Evolutionary conservation across 202 grass and related monocot species (phyloP).

Genomic region (Musa balbisiana): DNA sequence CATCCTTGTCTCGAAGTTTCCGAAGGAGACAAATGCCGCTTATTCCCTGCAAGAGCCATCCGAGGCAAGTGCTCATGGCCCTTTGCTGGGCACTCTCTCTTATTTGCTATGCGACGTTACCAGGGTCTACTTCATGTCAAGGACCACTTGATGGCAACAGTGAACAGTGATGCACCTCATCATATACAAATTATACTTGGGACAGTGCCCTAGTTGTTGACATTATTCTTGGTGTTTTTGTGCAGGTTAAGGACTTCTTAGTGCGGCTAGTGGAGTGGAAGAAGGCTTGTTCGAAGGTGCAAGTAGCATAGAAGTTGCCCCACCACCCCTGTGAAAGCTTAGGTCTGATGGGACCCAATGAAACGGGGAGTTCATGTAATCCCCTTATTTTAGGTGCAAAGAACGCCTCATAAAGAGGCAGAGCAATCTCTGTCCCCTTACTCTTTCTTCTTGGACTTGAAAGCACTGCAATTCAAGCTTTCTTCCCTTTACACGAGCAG

Average conservation of each 20-base stretch:
- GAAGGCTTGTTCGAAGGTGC: conserved; percentile 42
- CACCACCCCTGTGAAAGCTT: neutral
- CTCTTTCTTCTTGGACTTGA: conserved; percentile 17
- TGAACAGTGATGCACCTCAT: conserved; percentile 21
- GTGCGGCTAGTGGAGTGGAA: conserved; percentile 76
- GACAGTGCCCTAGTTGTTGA: conserved; percentile 25
- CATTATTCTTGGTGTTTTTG: conserved; percentile 8
- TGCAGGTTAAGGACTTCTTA: conserved; percentile 88
- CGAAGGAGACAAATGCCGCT: conserved; percentile 68
- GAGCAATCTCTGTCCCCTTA: conserved; percentile 11
- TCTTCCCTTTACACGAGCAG: conserved; percentile 14
- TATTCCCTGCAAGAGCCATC: conserved; percentile 86
- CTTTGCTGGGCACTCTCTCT: conserved; percentile 25
- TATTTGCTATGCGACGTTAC: conserved; percentile 5
- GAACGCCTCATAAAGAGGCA: conserved; percentile 5
- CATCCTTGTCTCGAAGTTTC: conserved; percentile 72
- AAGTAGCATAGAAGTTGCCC: conserved; percentile 3
- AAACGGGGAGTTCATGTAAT: neutral
- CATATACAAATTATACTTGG: conserved; percentile 3
- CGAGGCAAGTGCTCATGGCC: conserved; percentile 39
- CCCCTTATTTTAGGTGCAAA: conserved; percentile 2
- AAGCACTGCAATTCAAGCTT: conserved; percentile 16
- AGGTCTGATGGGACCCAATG: neutral
- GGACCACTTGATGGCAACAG: conserved; percentile 31
- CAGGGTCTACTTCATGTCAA: conserved; percentile 14